phyloP scores from a whole-genome alignment of 805 yeast genomes.

The Wickerhamiella kurtzmanii region DNA sequence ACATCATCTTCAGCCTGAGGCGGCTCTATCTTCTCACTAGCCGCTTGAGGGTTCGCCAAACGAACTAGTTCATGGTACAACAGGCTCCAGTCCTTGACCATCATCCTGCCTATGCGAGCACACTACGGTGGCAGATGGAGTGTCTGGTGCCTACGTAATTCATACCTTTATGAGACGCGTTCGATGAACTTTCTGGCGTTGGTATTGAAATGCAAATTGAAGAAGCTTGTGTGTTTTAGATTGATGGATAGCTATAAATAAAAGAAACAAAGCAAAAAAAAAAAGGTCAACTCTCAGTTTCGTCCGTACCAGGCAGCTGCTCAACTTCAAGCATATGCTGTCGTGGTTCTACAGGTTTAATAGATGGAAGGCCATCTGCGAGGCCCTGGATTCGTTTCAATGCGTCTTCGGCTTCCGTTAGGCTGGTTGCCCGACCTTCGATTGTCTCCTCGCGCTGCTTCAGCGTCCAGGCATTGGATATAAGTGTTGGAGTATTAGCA shows the following conservation, averaged over 20 bases:
- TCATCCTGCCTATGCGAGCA: too few relatives aligned
- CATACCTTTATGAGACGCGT: not conserved
- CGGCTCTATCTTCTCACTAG: not conserved
- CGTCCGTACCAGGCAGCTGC: not conserved
- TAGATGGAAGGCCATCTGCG: not conserved
- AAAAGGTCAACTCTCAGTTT: not conserved
- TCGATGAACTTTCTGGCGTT: too few relatives aligned
- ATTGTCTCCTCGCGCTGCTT: not conserved
- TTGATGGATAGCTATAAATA: too few relatives aligned
- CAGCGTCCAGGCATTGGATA: not conserved
- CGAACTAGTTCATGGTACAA: constrained; percentile 20
- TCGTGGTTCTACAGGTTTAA: not conserved
- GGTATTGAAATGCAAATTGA: not conserved
- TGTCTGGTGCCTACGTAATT: not conserved
- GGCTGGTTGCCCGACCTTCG: not conserved
- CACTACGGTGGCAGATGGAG: too few relatives aligned
- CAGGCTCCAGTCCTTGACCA: constrained; percentile 17
- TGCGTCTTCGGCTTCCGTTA: not conserved
- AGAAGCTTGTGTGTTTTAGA: not conserved
- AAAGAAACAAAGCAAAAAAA: too few relatives aligned
- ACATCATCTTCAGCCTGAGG: constrained; percentile 15
- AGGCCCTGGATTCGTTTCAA: not conserved
- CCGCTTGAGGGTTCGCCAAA: constrained; percentile 14
- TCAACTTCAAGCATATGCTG: not conserved
- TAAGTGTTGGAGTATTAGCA: not conserved